These are phyloP conservation scores for Amanita muscaria DNA, from an alignment of 768 basidiomycete genomes.

Conservation along the genomic window DNA sequence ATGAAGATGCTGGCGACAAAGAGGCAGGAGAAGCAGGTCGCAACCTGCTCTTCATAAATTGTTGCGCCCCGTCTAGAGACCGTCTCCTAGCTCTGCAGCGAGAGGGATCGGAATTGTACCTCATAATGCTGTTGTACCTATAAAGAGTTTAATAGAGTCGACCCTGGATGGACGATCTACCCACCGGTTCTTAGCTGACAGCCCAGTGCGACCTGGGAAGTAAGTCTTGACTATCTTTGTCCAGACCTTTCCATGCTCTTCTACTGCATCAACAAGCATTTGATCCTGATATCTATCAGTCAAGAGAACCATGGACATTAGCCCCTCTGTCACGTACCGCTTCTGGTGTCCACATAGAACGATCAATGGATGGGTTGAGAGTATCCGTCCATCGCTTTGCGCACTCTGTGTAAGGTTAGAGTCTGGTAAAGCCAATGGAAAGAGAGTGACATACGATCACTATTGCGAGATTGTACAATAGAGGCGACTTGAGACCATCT, in stretches of 20 bases:
- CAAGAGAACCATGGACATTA: background rate
- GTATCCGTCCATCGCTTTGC: constrained; percentile 58
- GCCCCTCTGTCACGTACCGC: constrained; percentile 24
- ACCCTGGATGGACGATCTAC: constrained; percentile 7
- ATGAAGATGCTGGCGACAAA: constrained; percentile 29
- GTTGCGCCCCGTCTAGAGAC: constrained; percentile 26
- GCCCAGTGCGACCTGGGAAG: constrained; percentile 50
- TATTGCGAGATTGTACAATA: constrained; percentile 47
- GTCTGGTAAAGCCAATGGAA: background rate
- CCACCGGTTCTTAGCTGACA: constrained; percentile 53
- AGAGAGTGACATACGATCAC: constrained; percentile 39
- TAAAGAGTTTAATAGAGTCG: constrained; percentile 5
- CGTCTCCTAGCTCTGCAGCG: constrained; percentile 29
- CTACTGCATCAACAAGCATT: constrained; percentile 43
- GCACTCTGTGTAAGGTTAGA: constrained; percentile 33
- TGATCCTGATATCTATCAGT: constrained; percentile 32
- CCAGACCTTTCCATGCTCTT: constrained; percentile 51
- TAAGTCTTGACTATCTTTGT: constrained; percentile 55
- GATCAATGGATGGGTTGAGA: constrained; percentile 50
- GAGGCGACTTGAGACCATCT: constrained; percentile 55
- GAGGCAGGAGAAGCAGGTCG: constrained; percentile 25
- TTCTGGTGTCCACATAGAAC: constrained; percentile 50
- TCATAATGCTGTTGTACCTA: constrained; percentile 46
- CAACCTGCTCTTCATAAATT: constrained; percentile 27
- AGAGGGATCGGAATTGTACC: constrained; percentile 34